Base-by-base conservation (phyloP, 768 basidiomycete genomes). In the Phylloporus sp. region DNA sequence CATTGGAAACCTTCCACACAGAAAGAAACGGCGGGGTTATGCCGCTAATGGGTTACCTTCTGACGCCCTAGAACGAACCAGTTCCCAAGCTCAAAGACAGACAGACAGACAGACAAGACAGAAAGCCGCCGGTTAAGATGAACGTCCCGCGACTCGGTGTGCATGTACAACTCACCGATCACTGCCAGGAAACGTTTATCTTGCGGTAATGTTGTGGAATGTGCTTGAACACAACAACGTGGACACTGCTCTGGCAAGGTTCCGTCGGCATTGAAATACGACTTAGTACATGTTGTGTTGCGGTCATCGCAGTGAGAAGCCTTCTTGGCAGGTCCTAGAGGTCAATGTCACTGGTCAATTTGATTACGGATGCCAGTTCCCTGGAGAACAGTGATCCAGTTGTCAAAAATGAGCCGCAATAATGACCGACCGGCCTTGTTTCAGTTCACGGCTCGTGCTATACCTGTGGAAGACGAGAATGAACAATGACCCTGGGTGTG, bases 1-100 rank as follows among this genome's bases (percentile, higher is more conserved):
- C 18, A 57, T 63, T 48, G 53, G 64, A 66, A 65, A 39, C 38
- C 20, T 57, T 65, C 60, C 38, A 50, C 35, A 24, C 23, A 45
- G 8, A 45, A 32, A 27, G 42, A 38, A 48, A 49, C 47, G 44
- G 50, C 48, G 63, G 54, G 46, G 38, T 41, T 58, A 50, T 58
- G 45, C 51, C 49, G 39, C 40, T 29, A 46, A 54, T 27, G 16
- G 31, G 6, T 13, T 13, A 4, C 3, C 13, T 15, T 42, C n/a
- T 29, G 36, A 35, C 32, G 34, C 35, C n/a, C 5, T 44, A 34
- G 55, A 58, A 36, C 49, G 38, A 58, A 45, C 55, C 41, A 31
- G 59, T 48, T 55, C 43, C 35, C 39, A 10, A 38, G 11, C 6
- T 29, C 11, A 34, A 15, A 34, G 15, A 23, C 28, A 22, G n/a